Evolutionary conservation across 495 filamentous ascomycete species (phyloP).

Genomic region (Geoglossum glabrum): DNA sequence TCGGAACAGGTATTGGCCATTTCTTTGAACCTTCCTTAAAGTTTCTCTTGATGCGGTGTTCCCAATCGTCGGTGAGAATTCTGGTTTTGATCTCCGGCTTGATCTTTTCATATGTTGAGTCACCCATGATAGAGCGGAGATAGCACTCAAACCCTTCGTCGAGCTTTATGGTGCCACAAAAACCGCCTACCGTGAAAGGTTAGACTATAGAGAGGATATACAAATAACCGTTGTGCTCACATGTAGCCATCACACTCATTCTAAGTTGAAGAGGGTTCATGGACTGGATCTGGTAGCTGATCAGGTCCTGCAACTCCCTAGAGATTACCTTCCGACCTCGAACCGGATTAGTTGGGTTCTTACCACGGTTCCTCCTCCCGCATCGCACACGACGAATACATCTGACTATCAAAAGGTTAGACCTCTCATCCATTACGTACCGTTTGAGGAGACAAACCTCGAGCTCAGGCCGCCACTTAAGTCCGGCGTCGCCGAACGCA

Average conservation of each 20-base stretch:
- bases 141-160: slow-evolving; percentile 7
- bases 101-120: slow-evolving; percentile 2
- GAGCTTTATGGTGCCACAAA: slow-evolving; percentile 8
- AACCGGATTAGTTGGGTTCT: neutral
- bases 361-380: slow-evolving; percentile 11
- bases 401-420: neutral
- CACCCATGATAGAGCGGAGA: neutral
- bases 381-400: slow-evolving; percentile 7
- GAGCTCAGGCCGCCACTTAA: neutral
- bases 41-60: slow-evolving; percentile 9
- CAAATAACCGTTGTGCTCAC: neutral
- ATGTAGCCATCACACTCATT: slow-evolving; percentile 5
- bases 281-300: slow-evolving; percentile 6
- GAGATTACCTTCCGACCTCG: neutral
- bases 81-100: neutral
- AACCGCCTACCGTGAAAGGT: slow-evolving; percentile 2
- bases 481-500: slow-evolving; percentile 1
- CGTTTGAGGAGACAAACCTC: neutral
- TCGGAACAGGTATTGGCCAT: neutral
- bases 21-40: neutral
- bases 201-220: no score
- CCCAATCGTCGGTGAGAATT: slow-evolving; percentile 9
- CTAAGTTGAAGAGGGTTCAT: slow-evolving; percentile 5
- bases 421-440: neutral
- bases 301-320: slow-evolving; percentile 2